phyloP scores from a whole-genome alignment of 176 grass and related monocot genomes.

The Musa beccarii region DNA sequence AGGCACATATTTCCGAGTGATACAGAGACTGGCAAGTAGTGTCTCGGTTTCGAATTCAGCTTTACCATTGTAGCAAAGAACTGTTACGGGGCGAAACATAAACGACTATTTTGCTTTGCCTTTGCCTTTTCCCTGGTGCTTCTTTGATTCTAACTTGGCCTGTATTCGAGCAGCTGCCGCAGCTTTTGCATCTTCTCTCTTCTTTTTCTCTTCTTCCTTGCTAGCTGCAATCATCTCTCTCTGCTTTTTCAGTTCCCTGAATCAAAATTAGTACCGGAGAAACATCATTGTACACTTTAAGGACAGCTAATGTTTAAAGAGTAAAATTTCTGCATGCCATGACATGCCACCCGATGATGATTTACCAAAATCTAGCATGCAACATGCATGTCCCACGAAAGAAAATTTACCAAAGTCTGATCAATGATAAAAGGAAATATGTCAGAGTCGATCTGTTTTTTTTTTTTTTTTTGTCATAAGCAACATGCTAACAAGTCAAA shows the following conservation, averaged over 20 bases:
- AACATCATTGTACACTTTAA: no score
- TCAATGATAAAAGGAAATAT: no score
- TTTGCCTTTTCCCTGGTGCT: conserved; percentile 83
- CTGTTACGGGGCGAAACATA: not conserved
- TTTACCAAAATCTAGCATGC: no score
- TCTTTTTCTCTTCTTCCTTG: conserved; percentile 96
- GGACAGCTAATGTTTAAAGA: not conserved
- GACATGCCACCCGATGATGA: not conserved
- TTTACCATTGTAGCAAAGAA: not conserved
- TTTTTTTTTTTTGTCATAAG: not conserved
- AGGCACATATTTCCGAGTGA: no score
- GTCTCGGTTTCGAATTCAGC: not conserved
- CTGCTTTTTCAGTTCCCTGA: conserved; percentile 81
- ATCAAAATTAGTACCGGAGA: not conserved
- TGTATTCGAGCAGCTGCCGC: conserved; percentile 71
- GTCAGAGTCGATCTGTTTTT: no score
- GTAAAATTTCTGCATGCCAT: not conserved
- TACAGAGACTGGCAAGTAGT: no score
- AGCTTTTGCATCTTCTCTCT: conserved; percentile 89
- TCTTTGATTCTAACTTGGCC: conserved; percentile 91
- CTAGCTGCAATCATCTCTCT: conserved; percentile 53
- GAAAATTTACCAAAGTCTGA: no score
- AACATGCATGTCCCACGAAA: no score
- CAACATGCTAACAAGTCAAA: not conserved
- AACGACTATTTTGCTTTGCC: conserved; percentile 39